phyloP scores from a whole-genome alignment of 805 yeast genomes.

The Blastobotrys attinorum region DNA sequence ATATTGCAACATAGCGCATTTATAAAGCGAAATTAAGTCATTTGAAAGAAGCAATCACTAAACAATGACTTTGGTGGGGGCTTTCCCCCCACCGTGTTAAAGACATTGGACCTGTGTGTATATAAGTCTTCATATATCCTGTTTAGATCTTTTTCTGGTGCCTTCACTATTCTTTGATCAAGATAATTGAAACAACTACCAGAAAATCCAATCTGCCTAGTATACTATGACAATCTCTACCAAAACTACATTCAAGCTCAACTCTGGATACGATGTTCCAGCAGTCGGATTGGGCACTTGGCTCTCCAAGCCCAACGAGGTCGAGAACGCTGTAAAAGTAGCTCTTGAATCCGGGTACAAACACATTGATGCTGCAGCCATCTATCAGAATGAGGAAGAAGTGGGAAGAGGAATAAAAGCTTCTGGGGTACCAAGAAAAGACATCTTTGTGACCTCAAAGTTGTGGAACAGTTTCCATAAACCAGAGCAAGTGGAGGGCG shows the following conservation, averaged over 20 bases:
- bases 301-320: conserved; percentile 30
- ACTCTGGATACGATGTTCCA: conserved; percentile 45
- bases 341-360: conserved; percentile 51
- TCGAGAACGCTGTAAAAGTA: conserved; percentile 30
- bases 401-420: conserved; percentile 49
- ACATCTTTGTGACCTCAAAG: conserved; percentile 37
- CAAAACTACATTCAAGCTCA: conserved; percentile 13
- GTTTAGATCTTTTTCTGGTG: too few relatives aligned
- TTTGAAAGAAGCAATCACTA: too few relatives aligned
- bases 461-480: conserved; percentile 27
- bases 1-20: too few relatives aligned
- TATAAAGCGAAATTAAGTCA: too few relatives aligned
- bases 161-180: not conserved
- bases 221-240: not conserved
- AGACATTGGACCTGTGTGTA: too few relatives aligned
- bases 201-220: not conserved
- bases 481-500: conserved; percentile 34
- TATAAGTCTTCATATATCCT: too few relatives aligned
- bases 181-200: not conserved
- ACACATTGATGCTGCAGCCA: conserved; percentile 55
- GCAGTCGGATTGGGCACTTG: conserved; percentile 46
- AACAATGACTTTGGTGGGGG: too few relatives aligned
- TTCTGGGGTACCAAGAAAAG: conserved; percentile 45
- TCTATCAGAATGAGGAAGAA: conserved; percentile 48
- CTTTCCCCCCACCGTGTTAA: too few relatives aligned